Base-by-base conservation (phyloP, 176 grass and related monocot genomes). In the Otatea glauca region DNA sequence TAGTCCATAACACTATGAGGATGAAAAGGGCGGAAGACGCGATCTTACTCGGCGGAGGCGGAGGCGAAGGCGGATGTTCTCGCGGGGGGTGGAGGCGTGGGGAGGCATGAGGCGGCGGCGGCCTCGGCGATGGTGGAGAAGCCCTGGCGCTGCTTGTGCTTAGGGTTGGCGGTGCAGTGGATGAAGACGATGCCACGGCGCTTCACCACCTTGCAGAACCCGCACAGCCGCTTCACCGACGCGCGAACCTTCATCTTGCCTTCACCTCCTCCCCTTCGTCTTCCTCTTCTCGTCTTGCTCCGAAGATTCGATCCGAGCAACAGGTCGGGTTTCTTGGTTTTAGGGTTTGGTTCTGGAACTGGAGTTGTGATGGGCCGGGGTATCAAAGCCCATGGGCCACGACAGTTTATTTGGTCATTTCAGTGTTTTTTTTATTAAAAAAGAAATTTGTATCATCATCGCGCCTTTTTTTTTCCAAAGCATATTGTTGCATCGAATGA, bases 121-220 rank as follows among this genome's bases (percentile, higher is more conserved):
- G 23, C 79, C 21, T 86, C 88, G 54, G 94, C 88, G 91, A 98
- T 83, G 50, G 96, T 92, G 59, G 91, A 98, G 82, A 89, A 88
- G 9, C 96, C 96, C 86, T 98, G 96, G 65, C 96, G 90, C 83
- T 95, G 96, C 86, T 98, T 98, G 81, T 98, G 96, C 89, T 95
- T 98, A n/a, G 81, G 80, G 85, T 95, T 93, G 88, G 93, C 82
- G 21, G 78, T 95, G 80, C 96, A 98, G 18, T 90, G 86, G 63
- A 98, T 85, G 81, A 92, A 95, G 53, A 98, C 91, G 69, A 87
- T 94, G n/a, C 96, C 96, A 9, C 93, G 85, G 11, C 96, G 96
- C 86, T 92, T 98, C 84, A 98, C 89, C 81, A 88, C 89, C 87
- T 80, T 92, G 87, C 96, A 98, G 77, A 90, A 95, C 11, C 86